phyloP scores from a whole-genome alignment of 768 basidiomycete genomes.

The Panaeolus cyanescens region DNA sequence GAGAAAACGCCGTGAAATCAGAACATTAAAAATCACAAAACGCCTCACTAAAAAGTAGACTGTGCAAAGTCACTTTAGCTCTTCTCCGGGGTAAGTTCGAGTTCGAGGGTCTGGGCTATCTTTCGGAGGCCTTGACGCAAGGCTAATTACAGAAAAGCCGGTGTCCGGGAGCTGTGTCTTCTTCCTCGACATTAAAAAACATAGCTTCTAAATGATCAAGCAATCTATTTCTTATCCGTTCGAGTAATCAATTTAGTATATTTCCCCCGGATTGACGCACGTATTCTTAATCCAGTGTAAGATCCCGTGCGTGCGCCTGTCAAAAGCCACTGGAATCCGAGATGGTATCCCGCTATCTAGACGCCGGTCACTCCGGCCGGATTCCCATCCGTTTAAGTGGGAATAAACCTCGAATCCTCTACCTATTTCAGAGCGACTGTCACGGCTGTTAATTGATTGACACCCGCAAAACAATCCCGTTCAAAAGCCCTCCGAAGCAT shows the following conservation, averaged over 20 bases:
- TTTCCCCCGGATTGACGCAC: not conserved
- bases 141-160: not conserved
- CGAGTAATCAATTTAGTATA: not conserved
- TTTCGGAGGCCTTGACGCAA: not conserved
- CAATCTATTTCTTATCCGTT: not conserved
- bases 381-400: too few relatives aligned
- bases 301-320: not conserved
- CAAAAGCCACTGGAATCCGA: not conserved
- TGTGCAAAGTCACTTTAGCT: not conserved
- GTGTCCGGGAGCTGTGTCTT: not conserved
- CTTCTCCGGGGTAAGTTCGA: too few relatives aligned
- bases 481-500: slow-evolving; percentile 1
- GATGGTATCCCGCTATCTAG: not conserved
- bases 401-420: too few relatives aligned
- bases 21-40: not conserved
- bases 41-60: too few relatives aligned
- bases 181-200: not conserved
- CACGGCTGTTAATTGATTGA: not conserved
- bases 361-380: slow-evolving; percentile 1
- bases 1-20: not conserved
- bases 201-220: not conserved
- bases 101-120: not conserved
- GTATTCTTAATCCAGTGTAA: not conserved
- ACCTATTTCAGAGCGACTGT: too few relatives aligned
- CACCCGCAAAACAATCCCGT: not conserved